Evolutionary conservation across 148 eudicot genomes (phyloP).

Genomic region (Vaccinium myrtillus): DNA sequence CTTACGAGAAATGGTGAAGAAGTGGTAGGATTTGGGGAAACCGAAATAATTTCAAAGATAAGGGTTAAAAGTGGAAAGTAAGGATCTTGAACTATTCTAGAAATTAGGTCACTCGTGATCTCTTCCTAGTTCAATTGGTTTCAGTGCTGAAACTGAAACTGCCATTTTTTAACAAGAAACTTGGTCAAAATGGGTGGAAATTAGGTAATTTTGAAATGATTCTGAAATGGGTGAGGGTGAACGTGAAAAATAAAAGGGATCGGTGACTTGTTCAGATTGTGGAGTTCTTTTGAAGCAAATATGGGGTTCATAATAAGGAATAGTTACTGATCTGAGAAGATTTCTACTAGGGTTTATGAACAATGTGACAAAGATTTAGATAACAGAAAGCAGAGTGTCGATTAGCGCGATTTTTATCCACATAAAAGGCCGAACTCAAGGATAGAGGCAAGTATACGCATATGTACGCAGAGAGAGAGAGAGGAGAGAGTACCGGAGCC

Average conservation of each 20-base stretch:
- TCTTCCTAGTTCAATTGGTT: neutral
- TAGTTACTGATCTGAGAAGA: neutral
- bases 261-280: neutral
- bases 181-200: neutral
- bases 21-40: neutral
- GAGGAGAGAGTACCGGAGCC: neutral
- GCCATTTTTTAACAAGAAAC: neutral
- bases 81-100: neutral
- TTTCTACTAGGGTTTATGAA: neutral
- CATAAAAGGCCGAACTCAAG: neutral
- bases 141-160: neutral
- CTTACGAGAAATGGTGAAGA: too few relatives aligned
- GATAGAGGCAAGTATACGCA: neutral
- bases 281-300: neutral
- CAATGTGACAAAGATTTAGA: neutral
- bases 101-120: too few relatives aligned
- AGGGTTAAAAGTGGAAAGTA: neutral
- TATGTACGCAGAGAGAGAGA: neutral
- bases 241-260: neutral
- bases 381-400: too few relatives aligned
- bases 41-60: neutral
- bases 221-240: neutral
- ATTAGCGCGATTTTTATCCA: neutral
- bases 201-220: neutral
- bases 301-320: neutral